Conservation (phyloP, 805 yeast genomes). For the Wickerhamomyces bovis region DNA sequence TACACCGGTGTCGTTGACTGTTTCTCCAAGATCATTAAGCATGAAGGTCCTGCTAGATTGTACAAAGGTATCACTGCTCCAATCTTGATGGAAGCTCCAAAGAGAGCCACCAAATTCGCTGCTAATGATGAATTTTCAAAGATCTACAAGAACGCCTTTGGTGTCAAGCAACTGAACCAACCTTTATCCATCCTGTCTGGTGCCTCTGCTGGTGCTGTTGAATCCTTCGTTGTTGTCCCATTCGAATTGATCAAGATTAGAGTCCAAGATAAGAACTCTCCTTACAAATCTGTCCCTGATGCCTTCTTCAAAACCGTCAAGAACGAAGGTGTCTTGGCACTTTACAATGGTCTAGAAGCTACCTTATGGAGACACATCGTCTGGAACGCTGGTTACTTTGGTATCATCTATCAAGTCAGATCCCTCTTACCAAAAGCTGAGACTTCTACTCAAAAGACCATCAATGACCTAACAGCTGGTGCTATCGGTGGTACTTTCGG, state of each 20-base stretch:
- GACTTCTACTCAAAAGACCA: slow-evolving; percentile 64
- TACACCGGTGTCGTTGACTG: slow-evolving; percentile 85
- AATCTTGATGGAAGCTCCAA: slow-evolving; percentile 97
- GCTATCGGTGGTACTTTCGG: slow-evolving; percentile 96
- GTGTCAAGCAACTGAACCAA: slow-evolving; percentile 65
- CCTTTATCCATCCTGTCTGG: slow-evolving; percentile 86
- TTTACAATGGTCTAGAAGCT: slow-evolving; percentile 94
- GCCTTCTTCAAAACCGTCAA: slow-evolving; percentile 68
- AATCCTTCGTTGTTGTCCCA: slow-evolving; percentile 95
- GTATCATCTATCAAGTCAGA: slow-evolving; percentile 86
- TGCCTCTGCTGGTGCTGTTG: slow-evolving; percentile 98
- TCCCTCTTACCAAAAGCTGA: slow-evolving; percentile 71
- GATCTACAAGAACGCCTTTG: slow-evolving; percentile 67
- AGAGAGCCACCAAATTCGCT: slow-evolving; percentile 97
- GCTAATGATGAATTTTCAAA: slow-evolving; percentile 97
- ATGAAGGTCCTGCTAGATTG: slow-evolving; percentile 78
- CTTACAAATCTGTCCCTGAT: slow-evolving; percentile 78
- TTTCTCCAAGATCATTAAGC: slow-evolving; percentile 71
- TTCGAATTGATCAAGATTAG: slow-evolving; percentile 94
- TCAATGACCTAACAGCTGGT: slow-evolving; percentile 88
- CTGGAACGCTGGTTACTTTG: slow-evolving; percentile 99
- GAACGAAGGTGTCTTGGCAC: slow-evolving; percentile 72
- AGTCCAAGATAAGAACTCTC: slow-evolving; percentile 82
- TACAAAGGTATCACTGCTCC: slow-evolving; percentile 97
- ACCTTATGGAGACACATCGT: slow-evolving; percentile 94